Evolutionary conservation across 2,329 filamentous ascomycete genomes (phyloP).

Genomic region (Colletotrichum orchidophilum): DNA sequence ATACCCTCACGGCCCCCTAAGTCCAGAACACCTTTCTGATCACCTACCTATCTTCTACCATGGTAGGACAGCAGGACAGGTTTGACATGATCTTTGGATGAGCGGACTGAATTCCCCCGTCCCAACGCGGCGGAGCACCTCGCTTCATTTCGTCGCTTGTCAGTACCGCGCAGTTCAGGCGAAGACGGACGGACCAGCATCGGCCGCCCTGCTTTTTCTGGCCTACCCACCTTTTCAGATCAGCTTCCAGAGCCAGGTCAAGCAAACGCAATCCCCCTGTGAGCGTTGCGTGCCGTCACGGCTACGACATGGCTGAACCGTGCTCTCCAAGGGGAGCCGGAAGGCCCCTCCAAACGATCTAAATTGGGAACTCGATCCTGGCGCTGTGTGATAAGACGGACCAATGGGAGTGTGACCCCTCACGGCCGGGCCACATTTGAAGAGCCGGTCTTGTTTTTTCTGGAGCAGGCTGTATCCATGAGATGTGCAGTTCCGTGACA

Average conservation of each 20-base stretch:
- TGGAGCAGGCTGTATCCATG: slow-evolving; percentile 8
- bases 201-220: background rate
- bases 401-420: background rate
- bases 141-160: background rate
- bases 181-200: background rate
- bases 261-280: background rate
- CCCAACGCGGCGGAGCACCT: background rate
- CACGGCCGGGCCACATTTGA: background rate
- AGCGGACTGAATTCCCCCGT: background rate
- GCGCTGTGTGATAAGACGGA: background rate
- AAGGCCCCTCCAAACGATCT: background rate
- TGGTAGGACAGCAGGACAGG: background rate
- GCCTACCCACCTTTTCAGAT: background rate
- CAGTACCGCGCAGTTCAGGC: background rate
- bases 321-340: slow-evolving; percentile 1
- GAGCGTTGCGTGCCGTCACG: background rate
- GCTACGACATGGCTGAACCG: slow-evolving; percentile 17
- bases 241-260: too few species aligned
- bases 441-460: background rate
- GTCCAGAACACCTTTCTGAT: background rate
- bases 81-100: background rate
- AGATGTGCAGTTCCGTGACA: background rate
- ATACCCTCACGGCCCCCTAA: background rate
- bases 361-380: background rate
- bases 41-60: background rate